Base-by-base conservation (phyloP, 306 rosid species). In the Cicer bijugum region DNA sequence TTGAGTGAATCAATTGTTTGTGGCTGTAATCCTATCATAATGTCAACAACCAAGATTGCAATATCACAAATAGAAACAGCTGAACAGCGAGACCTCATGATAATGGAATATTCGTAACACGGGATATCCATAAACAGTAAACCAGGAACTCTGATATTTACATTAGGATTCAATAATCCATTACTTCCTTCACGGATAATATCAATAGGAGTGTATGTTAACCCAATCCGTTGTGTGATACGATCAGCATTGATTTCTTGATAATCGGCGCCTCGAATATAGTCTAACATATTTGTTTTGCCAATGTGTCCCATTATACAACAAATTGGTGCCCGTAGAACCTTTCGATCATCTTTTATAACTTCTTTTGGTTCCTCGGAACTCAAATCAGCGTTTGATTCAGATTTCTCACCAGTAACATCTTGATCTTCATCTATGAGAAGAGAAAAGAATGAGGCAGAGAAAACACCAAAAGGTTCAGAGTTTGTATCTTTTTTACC, bases 221-320 rank as follows among this genome's bases (percentile, higher is more conserved):
- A 96, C 43, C 96, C 94, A 82, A 91, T 91, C 80, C 88, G 94
- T 75, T 89, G 90, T 7, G 97, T 91, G 79, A 89, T 93, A 51
- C 97, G 97, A 60, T 93, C 92, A 28, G 94, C 90, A 84, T 91
- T 93, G 65, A 94, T 92, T 78, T 88, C 97, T 80, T 88, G 92
- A 67, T 85, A 91, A 79, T 89, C 89, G 57, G 92, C 89, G 35
- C 94, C 93, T 76, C 92, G 89, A 69, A 93, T 89, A 79, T 90
- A 91, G 71, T 93, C 96, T 78, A 93, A 81, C 35, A 93, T 82
- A 80, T 91, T 91, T 52, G 97, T 91, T 83, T 93, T 93, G 50
- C 98, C 98, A n/a, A 89, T 85, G 74, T 88, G 96, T 48, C 98
- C 98, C 92, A 91, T 91, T 72, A 93, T 88, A 82, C 97, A 91